phyloP scores from a whole-genome alignment of 169 alveolate species.

The Plasmodium berghei region DNA sequence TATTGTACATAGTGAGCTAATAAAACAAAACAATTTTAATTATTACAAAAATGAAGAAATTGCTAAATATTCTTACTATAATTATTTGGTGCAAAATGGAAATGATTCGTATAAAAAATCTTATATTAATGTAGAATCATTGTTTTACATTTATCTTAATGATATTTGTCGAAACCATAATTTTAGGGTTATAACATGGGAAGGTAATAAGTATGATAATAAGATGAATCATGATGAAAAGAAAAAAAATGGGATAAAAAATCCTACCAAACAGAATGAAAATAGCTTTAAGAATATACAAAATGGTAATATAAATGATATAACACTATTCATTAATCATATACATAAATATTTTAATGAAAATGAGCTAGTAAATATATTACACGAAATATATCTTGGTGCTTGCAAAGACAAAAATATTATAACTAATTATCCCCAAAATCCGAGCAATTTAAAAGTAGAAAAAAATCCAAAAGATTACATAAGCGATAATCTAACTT shows the following conservation, averaged over 20 bases:
- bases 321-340: slow-evolving; percentile 38
- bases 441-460: background rate
- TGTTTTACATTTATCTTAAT: slow-evolving; percentile 55
- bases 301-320: slow-evolving; percentile 16
- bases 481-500: slow-evolving; percentile 13
- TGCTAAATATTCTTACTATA: slow-evolving; percentile 30
- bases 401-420: slow-evolving; percentile 20
- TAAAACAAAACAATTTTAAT: slow-evolving; percentile 5
- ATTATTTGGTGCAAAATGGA: background rate
- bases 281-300: background rate
- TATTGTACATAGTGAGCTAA: background rate
- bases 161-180: slow-evolving; percentile 69
- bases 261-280: background rate
- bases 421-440: slow-evolving; percentile 7
- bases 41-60: slow-evolving; percentile 4
- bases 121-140: slow-evolving; percentile 43
- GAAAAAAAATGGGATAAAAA: background rate
- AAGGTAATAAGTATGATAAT: background rate
- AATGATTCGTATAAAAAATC: slow-evolving; percentile 42
- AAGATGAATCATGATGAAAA: no score
- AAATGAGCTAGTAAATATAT: slow-evolving; percentile 12
- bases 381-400: slow-evolving; percentile 29
- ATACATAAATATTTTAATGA: slow-evolving; percentile 53
- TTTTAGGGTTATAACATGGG: slow-evolving; percentile 2
- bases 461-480: background rate